Conservation (phyloP, 2,329 filamentous ascomycete species). For the Penicillium sp. region DNA sequence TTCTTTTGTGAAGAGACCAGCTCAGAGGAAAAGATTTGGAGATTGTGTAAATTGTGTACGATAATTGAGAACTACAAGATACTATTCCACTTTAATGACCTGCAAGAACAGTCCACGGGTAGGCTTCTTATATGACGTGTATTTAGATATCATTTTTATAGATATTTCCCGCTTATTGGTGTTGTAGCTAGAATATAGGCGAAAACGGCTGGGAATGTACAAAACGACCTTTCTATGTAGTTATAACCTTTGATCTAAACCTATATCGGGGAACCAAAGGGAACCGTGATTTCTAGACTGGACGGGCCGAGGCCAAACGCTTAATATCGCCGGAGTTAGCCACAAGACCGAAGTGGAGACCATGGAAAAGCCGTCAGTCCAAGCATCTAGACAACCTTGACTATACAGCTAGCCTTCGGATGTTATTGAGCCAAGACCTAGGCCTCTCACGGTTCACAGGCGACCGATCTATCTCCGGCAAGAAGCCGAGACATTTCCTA, state of each 20-base stretch:
- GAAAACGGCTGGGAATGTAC: too few relatives aligned
- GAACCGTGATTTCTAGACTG: not conserved
- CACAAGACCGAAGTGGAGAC: not conserved
- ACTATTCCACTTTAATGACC: not conserved
- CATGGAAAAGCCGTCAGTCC: not conserved
- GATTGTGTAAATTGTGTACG: not conserved
- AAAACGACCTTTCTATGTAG: too few relatives aligned
- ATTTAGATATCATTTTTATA: too few relatives aligned
- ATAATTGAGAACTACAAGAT: not conserved
- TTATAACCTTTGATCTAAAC: not conserved
- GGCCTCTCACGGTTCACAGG: not conserved
- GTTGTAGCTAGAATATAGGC: too few relatives aligned
- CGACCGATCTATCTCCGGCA: conserved; percentile 3
- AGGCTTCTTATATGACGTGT: too few relatives aligned
- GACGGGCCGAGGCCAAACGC: not conserved
- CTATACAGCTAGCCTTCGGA: not conserved
- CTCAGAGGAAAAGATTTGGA: not conserved
- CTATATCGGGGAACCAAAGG: not conserved
- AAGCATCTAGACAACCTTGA: not conserved
- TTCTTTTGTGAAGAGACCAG: not conserved
- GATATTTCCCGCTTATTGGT: too few relatives aligned
- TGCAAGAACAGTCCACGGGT: too few relatives aligned
- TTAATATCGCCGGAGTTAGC: not conserved
- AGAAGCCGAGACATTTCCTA: conserved; percentile 6
- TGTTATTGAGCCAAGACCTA: not conserved